These are phyloP conservation scores for Fusarium praegraminearum DNA, from an alignment of 2,329 filamentous ascomycete genomes.

Conservation along the genomic window DNA sequence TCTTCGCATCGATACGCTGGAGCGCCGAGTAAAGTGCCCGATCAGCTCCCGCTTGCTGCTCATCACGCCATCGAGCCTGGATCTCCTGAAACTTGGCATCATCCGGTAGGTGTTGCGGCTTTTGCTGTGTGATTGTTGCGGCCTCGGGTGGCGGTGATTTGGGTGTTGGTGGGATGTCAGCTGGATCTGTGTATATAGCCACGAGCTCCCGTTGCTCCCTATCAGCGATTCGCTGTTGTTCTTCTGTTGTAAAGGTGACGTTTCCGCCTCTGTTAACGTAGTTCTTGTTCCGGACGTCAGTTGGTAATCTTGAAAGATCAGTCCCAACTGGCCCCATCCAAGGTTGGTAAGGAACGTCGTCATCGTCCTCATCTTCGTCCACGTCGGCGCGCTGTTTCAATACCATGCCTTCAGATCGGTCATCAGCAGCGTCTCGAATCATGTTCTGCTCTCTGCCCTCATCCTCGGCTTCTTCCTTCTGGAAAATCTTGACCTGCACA, in stretches of 20 bases:
- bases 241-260: constrained; percentile 63
- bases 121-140: constrained; percentile 42
- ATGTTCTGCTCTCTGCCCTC: constrained; percentile 75
- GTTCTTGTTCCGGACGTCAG: constrained; percentile 60
- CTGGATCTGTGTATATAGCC: constrained; percentile 66
- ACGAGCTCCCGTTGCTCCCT: constrained; percentile 71
- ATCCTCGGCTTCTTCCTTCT: constrained; percentile 78
- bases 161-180: constrained; percentile 68
- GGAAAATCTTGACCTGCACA: constrained; percentile 75
- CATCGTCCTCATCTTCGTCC: constrained; percentile 69
- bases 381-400: constrained; percentile 65
- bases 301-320: constrained; percentile 62
- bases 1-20: constrained; percentile 57
- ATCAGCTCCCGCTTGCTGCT: constrained; percentile 58
- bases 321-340: constrained; percentile 63
- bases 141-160: constrained; percentile 63
- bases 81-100: constrained; percentile 61
- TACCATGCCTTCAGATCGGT: constrained; percentile 78
- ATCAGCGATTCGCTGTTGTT: constrained; percentile 67
- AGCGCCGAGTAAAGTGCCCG: constrained; percentile 58
- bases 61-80: constrained; percentile 62
- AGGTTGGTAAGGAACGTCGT: constrained; percentile 64
- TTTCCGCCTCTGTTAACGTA: constrained; percentile 68
- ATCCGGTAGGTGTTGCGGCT: constrained; percentile 54
- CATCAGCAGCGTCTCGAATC: constrained; percentile 78